A percentile compares a stretch with the other conserved stretches of the same genome.
Conservation (phyloP, 139 green algal genomes). For the Eudorina sp. region DNA sequence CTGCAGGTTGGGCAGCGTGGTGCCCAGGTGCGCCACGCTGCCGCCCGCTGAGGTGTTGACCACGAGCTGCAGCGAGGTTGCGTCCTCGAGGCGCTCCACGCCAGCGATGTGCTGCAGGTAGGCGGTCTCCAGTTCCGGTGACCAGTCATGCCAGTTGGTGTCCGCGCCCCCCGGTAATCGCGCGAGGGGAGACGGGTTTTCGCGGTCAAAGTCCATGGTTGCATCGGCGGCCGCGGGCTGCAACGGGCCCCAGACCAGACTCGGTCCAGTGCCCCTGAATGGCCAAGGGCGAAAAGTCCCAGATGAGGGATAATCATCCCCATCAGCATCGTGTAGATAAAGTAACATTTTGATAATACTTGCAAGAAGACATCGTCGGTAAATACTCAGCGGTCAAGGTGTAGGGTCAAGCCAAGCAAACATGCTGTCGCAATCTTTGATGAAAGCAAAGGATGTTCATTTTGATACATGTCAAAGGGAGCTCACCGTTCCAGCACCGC, state of each 20-base stretch:
- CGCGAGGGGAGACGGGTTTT: conserved; percentile 31
- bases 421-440: too few relatives aligned
- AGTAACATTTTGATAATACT: too few relatives aligned
- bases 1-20: conserved; percentile 54
- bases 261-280: neutral
- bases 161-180: neutral
- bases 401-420: conserved; percentile 10
- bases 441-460: neutral
- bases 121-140: conserved; percentile 26
- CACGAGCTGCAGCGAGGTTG: conserved; percentile 40
- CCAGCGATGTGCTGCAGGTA: conserved; percentile 59
- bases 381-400: conserved; percentile 8
- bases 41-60: conserved; percentile 48
- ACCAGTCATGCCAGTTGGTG: neutral
- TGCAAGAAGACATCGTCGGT: too few relatives aligned
- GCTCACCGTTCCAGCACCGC: conserved; percentile 10
- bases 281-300: neutral
- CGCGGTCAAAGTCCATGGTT: conserved; percentile 38
- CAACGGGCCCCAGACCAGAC: conserved; percentile 14
- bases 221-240: conserved; percentile 11
- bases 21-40: conserved; percentile 59
- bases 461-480: neutral
- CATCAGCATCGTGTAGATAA: too few relatives aligned
- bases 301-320: neutral
- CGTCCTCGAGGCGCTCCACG: conserved; percentile 48